These are phyloP conservation scores for Candida palmyrensis DNA, from an alignment of 805 yeast genomes.

Conservation along the genomic window DNA sequence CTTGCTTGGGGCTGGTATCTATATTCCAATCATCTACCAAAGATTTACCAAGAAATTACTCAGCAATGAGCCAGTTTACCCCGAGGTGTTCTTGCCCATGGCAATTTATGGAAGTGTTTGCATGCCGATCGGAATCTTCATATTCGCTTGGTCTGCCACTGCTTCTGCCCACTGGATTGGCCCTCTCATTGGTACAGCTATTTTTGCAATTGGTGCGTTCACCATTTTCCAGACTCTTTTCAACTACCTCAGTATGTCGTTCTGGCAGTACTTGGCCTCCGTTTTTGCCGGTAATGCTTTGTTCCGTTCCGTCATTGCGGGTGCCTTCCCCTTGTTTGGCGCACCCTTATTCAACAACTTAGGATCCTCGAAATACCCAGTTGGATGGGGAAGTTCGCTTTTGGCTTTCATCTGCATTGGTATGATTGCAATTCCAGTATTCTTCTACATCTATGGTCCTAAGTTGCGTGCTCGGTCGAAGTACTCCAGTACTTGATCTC, in stretches of 20 bases:
- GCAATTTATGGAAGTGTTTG: constrained; percentile 30
- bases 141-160: constrained; percentile 46
- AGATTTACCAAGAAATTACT: constrained; percentile 11
- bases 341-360: constrained; percentile 50
- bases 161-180: constrained; percentile 42
- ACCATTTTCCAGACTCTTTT: constrained; percentile 45
- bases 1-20: constrained; percentile 24
- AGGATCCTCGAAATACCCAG: constrained; percentile 45
- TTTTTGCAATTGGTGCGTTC: constrained; percentile 38
- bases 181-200: constrained; percentile 37
- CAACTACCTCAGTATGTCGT: constrained; percentile 44
- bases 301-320: constrained; percentile 45
- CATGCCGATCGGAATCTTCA: constrained; percentile 37
- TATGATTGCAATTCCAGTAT: constrained; percentile 44
- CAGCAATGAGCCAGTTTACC: constrained; percentile 18
- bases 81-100: constrained; percentile 31
- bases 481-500: constrained; percentile 16
- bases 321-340: constrained; percentile 61
- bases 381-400: constrained; percentile 51
- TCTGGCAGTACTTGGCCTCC: constrained; percentile 47
- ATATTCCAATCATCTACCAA: constrained; percentile 17
- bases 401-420: constrained; percentile 41
- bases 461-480: constrained; percentile 36
- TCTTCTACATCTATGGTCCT: constrained; percentile 38
- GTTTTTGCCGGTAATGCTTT: constrained; percentile 53